Percentiles rank a stretch among this genome's conserved stretches.
Conservation (phyloP, 1,284 basidiomycete species). For the Tetrapyrgos nigripes region DNA sequence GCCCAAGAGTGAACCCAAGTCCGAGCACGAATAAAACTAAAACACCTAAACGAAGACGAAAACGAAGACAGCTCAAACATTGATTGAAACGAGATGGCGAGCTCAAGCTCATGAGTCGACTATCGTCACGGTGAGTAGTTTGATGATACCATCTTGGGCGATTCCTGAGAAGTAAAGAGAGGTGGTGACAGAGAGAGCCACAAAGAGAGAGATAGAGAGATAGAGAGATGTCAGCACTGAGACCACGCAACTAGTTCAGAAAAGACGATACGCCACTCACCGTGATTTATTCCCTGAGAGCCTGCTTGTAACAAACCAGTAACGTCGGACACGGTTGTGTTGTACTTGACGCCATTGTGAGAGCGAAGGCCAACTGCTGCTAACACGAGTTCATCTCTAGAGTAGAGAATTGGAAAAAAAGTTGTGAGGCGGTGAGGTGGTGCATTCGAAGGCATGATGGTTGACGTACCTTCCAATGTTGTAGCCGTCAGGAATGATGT, state of each 20-base stretch:
- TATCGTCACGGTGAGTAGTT: conserved; percentile 27
- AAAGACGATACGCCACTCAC: conserved; percentile 22
- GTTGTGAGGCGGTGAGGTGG: neutral
- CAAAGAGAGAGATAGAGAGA: neutral
- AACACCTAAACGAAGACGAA: too few species aligned
- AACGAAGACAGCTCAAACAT: too few species aligned
- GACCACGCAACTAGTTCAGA: neutral
- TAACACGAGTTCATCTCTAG: conserved; percentile 41
- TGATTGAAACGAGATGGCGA: too few species aligned
- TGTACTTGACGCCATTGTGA: conserved; percentile 48
- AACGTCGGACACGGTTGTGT: conserved; percentile 43
- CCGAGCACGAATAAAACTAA: too few species aligned
- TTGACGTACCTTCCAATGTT: conserved; percentile 48
- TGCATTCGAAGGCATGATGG: neutral
- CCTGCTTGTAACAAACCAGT: conserved; percentile 50
- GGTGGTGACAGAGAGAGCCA: too few species aligned
- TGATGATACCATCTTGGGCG: conserved; percentile 30
- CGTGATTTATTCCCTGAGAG: conserved; percentile 50
- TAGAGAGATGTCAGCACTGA: conserved; percentile 36
- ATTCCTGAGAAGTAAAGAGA: conserved; percentile 24
- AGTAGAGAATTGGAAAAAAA: neutral
- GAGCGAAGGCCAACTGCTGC: conserved; percentile 39
- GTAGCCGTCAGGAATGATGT: conserved; percentile 58
- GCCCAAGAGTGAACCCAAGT: too few species aligned
- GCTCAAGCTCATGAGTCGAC: neutral